phyloP scores from a whole-genome alignment of 2,329 filamentous ascomycete genomes.

The Colletotrichum orbiculare region DNA sequence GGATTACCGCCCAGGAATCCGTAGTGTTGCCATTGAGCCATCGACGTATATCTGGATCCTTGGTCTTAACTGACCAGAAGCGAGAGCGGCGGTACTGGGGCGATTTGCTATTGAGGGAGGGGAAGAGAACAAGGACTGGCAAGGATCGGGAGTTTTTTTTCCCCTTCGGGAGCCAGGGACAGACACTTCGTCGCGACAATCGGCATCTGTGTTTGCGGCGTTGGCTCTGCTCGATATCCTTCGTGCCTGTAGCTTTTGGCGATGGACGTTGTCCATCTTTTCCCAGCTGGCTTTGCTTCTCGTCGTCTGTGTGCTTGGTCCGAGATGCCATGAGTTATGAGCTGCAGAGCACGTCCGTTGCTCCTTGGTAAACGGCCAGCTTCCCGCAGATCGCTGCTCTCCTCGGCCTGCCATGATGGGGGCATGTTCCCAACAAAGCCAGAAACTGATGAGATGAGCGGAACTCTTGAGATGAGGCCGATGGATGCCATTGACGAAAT shows the following conservation, averaged over 20 bases:
- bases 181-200: conserved; percentile 10
- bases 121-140: not conserved
- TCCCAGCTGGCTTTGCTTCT: conserved; percentile 7
- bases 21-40: conserved; percentile 24
- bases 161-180: not conserved
- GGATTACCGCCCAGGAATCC: conserved; percentile 9
- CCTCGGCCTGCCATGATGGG: conserved; percentile 17
- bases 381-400: conserved; percentile 21
- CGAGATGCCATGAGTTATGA: not conserved
- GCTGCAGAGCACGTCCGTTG: conserved; percentile 13
- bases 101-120: conserved; percentile 2
- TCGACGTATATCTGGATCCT: conserved; percentile 6
- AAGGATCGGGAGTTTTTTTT: conserved; percentile 3
- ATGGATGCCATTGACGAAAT: conserved; percentile 11
- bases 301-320: not conserved
- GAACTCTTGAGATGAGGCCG: conserved; percentile 23
- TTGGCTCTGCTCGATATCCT: conserved; percentile 4
- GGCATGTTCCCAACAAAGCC: conserved; percentile 24
- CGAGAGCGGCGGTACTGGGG: conserved; percentile 17
- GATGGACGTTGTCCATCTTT: not conserved
- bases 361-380: not conserved
- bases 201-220: not conserved
- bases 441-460: conserved; percentile 24
- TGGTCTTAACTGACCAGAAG: conserved; percentile 27
- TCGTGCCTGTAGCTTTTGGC: conserved; percentile 2